Base-by-base conservation (phyloP, 306 rosid species). In the Sicyos baderoa region DNA sequence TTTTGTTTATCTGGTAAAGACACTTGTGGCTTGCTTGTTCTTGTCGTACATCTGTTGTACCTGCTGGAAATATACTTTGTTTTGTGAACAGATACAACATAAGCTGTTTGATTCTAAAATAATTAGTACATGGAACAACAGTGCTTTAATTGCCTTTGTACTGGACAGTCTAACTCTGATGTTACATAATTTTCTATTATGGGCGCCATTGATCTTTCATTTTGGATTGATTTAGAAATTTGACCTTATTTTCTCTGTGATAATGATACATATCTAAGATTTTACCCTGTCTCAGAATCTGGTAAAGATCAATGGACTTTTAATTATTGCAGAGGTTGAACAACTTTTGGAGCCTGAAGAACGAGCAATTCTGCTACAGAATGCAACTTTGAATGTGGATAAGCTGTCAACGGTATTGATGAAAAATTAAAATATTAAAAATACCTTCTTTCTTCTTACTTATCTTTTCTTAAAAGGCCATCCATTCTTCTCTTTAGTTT, bases 351-450 rank as follows among this genome's bases (percentile, higher is more conserved):
- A 74, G 60, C 89, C 86, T 6, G 91, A 40, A 40, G 45, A 40
- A 40, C 45, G 45, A 40, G 45, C 45, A 40, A 40, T 40, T 40
- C 45, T 40, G 45, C 45, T 7, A 60, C 88, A 81, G 81, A 84
- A 87, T 83, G 78, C 76, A 15, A 75, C 82, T 75, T 87, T 93
- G 65, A 57, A 85, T 72, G 60, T 93, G 78, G 84, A 74, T 67
- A 93, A 82, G 72, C 74, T 89, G 77, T 85, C 90, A 74, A 82
- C 96, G 17, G 98, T 93, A 83, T 68, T 74, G 19, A 37, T 71
- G 22, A 55, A 73, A 27, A 2, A 29, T 29, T 29, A 29, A 29
- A 37, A 40, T 40, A 40, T 40, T 40, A 40, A 40, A 40, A 40
- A 50, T 32, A 51, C 3, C 11, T 22, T 45, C 14, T 47, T 66